These are phyloP conservation scores for Podospora bellae-mahoneyi DNA, from an alignment of 495 filamentous ascomycete genomes.

Conservation along the genomic window DNA sequence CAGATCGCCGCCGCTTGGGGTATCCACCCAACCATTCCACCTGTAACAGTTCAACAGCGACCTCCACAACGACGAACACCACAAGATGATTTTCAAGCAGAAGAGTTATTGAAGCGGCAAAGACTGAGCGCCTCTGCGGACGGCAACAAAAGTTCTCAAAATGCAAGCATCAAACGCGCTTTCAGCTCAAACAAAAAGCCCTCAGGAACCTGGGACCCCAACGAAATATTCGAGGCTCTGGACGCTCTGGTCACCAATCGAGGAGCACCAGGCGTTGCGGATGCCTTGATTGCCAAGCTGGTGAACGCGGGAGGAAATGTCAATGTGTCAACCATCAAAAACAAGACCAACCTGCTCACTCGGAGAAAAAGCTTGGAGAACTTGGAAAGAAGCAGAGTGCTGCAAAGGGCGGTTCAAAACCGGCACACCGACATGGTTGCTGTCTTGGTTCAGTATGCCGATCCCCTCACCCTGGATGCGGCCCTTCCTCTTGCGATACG, in stretches of 20 bases:
- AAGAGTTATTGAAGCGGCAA: constrained; percentile 45
- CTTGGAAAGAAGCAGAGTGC: constrained; percentile 41
- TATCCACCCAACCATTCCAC: constrained; percentile 24
- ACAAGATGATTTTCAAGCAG: constrained; percentile 41
- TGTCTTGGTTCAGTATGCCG: constrained; percentile 43
- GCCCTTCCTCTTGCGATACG: constrained; percentile 42
- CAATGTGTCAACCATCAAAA: constrained; percentile 39
- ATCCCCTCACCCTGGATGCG: constrained; percentile 37
- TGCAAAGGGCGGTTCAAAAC: constrained; percentile 46
- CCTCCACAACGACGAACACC: constrained; percentile 31
- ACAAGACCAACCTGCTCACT: constrained; percentile 39
- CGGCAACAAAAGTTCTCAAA: constrained; percentile 26
- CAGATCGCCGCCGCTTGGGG: constrained; percentile 39
- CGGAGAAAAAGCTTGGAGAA: constrained; percentile 44
- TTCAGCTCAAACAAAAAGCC: constrained; percentile 44
- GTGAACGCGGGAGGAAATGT: constrained; percentile 41
- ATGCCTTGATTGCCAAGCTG: constrained; percentile 46
- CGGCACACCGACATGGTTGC: constrained; percentile 47
- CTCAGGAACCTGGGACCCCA: constrained; percentile 41
- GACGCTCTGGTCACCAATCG: constrained; percentile 39
- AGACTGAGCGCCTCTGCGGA: constrained; percentile 31
- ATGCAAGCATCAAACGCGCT: constrained; percentile 39
- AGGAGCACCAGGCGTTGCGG: constrained; percentile 46
- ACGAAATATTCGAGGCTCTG: constrained; percentile 46
- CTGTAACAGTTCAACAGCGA: constrained; percentile 25